Evolutionary conservation across 1,284 basidiomycete species (phyloP), one percentile per base, ranked within the genome.

Genomic region (Cryptococcus maquisensis): DNA sequence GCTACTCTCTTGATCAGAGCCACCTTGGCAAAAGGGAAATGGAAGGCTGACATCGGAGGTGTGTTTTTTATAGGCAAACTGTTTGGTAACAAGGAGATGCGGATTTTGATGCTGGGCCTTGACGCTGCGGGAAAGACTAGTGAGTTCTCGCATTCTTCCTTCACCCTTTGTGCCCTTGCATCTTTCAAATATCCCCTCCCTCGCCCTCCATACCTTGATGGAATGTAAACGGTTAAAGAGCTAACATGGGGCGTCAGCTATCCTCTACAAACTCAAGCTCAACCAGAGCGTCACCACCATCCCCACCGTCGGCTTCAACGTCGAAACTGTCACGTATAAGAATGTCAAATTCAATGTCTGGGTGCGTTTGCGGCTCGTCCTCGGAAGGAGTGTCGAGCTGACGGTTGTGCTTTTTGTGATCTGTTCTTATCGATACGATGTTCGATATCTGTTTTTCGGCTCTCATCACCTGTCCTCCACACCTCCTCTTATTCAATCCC

Each of bases 271-370:
- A 79, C 87, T 99, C 77, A 98, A 99, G 80, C 81, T 98, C 72
- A 96, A 96, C 79, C 93, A 98, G 77, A 93, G 90, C 55, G 96
- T 99, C 59, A 98, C 95, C 40, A 98, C 96, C 26, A 98, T 98
- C 72, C 96, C 96, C 10, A 85, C 83, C 36, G 92, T 82, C 62
- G 93, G 93, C 20, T 97, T 97, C 84, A 98, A 98, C 75, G 96
- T 99, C 66, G 96, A 99, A 80, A 99, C 96, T 12, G 96, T 99
- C 63, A 96, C 94, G 63, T 99, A 98, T 81, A 98, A 98, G 83
- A 98, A 99, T 70, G 94, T 99, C 73, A 96, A 95, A 73, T 99
- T 99, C 82, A 98, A 96, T 69, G 96, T 99, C 23, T 99, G 96
- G 96, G 77, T 77, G 28, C 28, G 73, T 67, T 5, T 10, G 8